These are phyloP conservation scores for Leptographium radiaticola DNA, from an alignment of 2,329 filamentous ascomycete genomes.

Conservation along the genomic window DNA sequence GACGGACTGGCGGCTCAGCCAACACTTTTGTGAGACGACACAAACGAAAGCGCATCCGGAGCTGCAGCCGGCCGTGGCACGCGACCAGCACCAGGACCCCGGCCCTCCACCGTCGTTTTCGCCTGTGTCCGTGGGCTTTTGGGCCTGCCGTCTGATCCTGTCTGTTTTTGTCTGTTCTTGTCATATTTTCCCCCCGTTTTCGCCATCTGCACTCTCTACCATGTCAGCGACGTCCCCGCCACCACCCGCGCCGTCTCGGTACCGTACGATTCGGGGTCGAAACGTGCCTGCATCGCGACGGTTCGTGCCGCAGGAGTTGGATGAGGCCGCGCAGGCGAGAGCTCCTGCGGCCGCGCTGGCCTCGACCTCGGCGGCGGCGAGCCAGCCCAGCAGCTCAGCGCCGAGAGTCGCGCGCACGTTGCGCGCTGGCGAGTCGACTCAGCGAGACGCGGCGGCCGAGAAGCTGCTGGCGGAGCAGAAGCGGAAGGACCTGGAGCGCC, in stretches of 20 bases:
- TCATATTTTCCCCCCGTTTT: background rate
- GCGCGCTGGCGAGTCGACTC: slow-evolving; percentile 26
- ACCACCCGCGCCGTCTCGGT: slow-evolving; percentile 19
- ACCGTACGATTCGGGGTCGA: slow-evolving; percentile 20
- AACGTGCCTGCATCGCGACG: slow-evolving; percentile 16
- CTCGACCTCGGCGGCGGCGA: too few species aligned
- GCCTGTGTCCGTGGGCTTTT: too few species aligned
- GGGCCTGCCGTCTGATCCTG: too few species aligned
- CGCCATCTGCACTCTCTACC: background rate
- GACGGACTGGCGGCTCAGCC: too few species aligned
- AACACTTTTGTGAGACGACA: background rate
- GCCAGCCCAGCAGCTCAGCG: too few species aligned
- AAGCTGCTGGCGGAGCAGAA: slow-evolving; percentile 36
- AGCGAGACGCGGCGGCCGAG: slow-evolving; percentile 33
- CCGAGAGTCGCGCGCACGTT: slow-evolving; percentile 4
- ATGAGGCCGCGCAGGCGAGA: too few species aligned
- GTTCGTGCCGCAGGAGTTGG: slow-evolving; percentile 2
- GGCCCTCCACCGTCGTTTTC: too few species aligned
- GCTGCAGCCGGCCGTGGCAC: background rate
- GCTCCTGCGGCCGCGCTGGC: slow-evolving; percentile 4
- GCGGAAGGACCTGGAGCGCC: slow-evolving; percentile 32
- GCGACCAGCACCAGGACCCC: background rate
- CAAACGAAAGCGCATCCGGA: background rate
- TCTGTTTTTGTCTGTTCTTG: background rate
- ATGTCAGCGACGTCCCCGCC: slow-evolving; percentile 10